A percentile compares a stretch with the other conserved stretches of the same genome.
phyloP scores from a whole-genome alignment of 768 basidiomycete genomes.

The Boletus eberwhitei region DNA sequence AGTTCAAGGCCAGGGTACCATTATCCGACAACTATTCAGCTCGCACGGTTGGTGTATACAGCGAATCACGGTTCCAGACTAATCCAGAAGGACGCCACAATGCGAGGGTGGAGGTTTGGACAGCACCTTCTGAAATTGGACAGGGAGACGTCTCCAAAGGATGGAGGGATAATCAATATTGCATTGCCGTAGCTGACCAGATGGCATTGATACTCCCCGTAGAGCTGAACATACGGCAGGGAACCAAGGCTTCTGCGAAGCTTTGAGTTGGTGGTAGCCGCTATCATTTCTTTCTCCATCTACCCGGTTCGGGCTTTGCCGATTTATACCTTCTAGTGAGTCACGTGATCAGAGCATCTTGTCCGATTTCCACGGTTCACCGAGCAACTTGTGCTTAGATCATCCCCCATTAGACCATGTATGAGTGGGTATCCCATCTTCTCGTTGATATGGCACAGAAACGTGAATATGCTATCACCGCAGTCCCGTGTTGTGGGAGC shows the following conservation, averaged over 20 bases:
- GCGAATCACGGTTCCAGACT: slow-evolving; percentile 48
- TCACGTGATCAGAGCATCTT: background rate
- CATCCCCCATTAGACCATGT: background rate
- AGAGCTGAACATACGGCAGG: slow-evolving; percentile 27
- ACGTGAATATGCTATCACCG: background rate
- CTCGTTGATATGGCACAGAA: background rate
- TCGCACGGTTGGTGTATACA: slow-evolving; percentile 58
- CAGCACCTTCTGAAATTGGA: slow-evolving; percentile 54
- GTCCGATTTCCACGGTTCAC: background rate
- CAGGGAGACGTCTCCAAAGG: slow-evolving; percentile 39
- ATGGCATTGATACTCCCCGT: slow-evolving; percentile 48
- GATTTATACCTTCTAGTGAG: background rate
- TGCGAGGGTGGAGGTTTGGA: slow-evolving; percentile 60
- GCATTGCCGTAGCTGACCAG: slow-evolving; percentile 59
- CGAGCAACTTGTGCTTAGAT: background rate
- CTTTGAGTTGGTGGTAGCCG: slow-evolving; percentile 16
- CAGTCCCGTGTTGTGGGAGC: slow-evolving; percentile 3
- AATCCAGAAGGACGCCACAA: slow-evolving; percentile 59
- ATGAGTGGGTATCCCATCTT: background rate
- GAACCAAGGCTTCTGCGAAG: slow-evolving; percentile 13
- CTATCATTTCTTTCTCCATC: background rate
- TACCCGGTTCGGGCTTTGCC: background rate
- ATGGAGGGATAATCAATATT: slow-evolving; percentile 65
- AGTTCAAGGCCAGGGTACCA: slow-evolving; percentile 63
- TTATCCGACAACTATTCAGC: slow-evolving; percentile 39